Evolutionary conservation across 371 early-diverging fungal genomes (phyloP), one percentile per base, ranked within the genome.

Genomic region (Apophysomyces sp.): DNA sequence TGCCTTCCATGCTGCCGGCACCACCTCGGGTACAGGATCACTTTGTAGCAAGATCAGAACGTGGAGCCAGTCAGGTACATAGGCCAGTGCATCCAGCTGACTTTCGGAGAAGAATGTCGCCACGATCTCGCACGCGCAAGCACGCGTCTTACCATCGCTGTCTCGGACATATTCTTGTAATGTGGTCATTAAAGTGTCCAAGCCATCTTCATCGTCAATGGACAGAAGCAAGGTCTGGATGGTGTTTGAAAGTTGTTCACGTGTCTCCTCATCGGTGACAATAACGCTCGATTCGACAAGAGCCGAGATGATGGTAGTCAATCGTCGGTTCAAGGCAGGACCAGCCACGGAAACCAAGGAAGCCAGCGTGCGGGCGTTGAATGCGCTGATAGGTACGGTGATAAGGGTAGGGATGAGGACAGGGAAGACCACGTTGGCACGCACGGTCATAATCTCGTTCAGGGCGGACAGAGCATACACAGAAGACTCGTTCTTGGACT

Each of bases 371-470:
- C 90, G 90, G 12, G 98, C 98, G 67, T 97, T 94, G 80, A 95
- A 95, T 12, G 85, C 83, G 16, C 89, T 86, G 59, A 98, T 94
- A 21, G 98, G 98, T 18, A 81, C 83, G n/a, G 89, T 72, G 30
- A 94, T 86, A 56, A 98, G 85, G 1, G 94, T 94, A 52, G 98
- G 97, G 60, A 98, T 94, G 54, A 97, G 81, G 28, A 95, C 94
- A 21, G 98, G 98, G 91, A 98, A 94, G 3, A 98, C 97, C 11
- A 94, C 94, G 65, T 92, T 91, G 64, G 94, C 91, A 13, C 95
- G 91, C 18, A 97, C 94, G 32, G 95, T 88, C 95, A 97, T 97
- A 44, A 98, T 91, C 72, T 96, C 95, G 77, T 95, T 95, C 60
- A 98, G 83, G 34, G 95, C 98, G 66, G 94, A 93, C 66, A 98